phyloP scores from a whole-genome alignment of 1,139 yeast genomes.

The Hemisphaericaspora subhashii region DNA sequence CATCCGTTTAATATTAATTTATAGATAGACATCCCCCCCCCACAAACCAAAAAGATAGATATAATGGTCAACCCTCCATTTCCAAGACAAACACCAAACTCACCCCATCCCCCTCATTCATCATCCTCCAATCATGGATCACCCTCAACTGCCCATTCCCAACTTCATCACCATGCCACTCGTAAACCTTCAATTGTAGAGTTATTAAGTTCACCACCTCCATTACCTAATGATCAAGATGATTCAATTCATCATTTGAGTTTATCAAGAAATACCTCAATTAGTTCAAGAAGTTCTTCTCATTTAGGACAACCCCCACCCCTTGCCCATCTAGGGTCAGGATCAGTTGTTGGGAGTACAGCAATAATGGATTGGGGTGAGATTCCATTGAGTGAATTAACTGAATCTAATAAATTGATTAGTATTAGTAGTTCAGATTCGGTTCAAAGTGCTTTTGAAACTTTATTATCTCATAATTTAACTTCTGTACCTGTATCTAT shows the following conservation, averaged over 20 bases:
- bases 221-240: constrained; percentile 42
- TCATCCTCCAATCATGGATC: constrained; percentile 3
- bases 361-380: constrained; percentile 77
- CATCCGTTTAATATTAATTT: too few species aligned
- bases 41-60: background rate
- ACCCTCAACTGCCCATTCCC: constrained; percentile 1
- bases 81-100: constrained; percentile 7
- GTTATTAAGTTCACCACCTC: constrained; percentile 81
- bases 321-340: constrained; percentile 8
- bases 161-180: constrained; percentile 21
- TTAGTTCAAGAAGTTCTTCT: constrained; percentile 32
- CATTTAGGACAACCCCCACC: constrained; percentile 11
- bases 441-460: constrained; percentile 86
- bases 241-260: constrained; percentile 36
- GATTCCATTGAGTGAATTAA: constrained; percentile 66
- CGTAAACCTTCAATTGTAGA: constrained; percentile 82
- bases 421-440: constrained; percentile 61
- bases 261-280: constrained; percentile 46
- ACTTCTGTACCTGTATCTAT: constrained; percentile 80
- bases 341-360: constrained; percentile 19
- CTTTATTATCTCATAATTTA: constrained; percentile 65
- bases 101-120: constrained; percentile 5
- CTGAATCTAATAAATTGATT: constrained; percentile 76
- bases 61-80: constrained; percentile 6
- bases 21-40: background rate